These are phyloP conservation scores for Ciborinia camelliae DNA, from an alignment of 2,329 filamentous ascomycete genomes.

Conservation along the genomic window DNA sequence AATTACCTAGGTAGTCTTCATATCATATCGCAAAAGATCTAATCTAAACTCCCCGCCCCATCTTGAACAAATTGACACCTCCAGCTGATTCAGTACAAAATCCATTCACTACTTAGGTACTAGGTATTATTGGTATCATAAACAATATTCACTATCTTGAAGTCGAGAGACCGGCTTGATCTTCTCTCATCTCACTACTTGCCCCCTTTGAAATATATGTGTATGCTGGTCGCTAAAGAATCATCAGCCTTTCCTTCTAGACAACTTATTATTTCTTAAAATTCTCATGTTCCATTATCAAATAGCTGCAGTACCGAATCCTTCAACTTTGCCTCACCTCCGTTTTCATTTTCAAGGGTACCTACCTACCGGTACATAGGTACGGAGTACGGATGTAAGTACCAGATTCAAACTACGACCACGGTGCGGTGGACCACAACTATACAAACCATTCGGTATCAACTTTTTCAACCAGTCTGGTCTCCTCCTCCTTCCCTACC, in stretches of 20 bases:
- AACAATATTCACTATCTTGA: background rate
- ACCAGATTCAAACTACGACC: background rate
- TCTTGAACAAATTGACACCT: too few species aligned
- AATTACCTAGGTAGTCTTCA: too few species aligned
- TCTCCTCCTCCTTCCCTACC: background rate
- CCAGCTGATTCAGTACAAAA: background rate
- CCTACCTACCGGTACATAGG: too few species aligned
- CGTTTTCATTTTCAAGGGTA: background rate
- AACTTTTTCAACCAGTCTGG: background rate
- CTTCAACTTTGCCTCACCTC: background rate
- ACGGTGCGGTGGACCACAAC: background rate
- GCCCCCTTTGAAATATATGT: background rate
- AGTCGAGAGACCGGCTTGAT: background rate
- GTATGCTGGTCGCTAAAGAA: background rate
- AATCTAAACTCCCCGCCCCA: background rate
- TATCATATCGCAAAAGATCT: background rate
- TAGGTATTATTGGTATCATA: background rate
- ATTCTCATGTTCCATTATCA: background rate
- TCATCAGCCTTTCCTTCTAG: slow-evolving; percentile 6
- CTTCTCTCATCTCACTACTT: slow-evolving; percentile 13
- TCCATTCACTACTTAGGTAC: background rate
- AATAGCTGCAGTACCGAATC: background rate
- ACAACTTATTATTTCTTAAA: background rate
- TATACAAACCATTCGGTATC: background rate
- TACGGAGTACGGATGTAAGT: background rate